phyloP scores from a whole-genome alignment of 805 yeast species.

The Hanseniaspora guilliermondii region DNA sequence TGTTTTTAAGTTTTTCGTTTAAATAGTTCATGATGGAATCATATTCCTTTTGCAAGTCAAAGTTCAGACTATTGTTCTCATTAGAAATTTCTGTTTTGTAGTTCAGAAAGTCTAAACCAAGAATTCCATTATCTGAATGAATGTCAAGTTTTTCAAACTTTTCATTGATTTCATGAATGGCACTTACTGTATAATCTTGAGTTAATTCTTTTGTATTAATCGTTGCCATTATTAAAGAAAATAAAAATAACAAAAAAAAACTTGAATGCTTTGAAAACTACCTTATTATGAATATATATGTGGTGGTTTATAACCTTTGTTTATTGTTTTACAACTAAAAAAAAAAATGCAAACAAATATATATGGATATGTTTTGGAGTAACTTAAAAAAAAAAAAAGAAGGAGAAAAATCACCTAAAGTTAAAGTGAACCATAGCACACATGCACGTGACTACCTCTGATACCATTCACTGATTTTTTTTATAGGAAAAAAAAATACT shows the following conservation, averaged over 20 bases:
- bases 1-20: not conserved
- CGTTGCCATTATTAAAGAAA: not conserved
- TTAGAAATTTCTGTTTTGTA: not conserved
- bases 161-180: not conserved
- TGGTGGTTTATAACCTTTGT: not conserved
- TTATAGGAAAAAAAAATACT: too few species aligned
- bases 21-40: not conserved
- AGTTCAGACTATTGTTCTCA: not conserved
- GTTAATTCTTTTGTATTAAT: not conserved
- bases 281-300: not conserved
- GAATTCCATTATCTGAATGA: not conserved
- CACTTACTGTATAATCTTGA: not conserved
- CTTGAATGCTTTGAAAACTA: not conserved
- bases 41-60: slow-evolving; percentile 3
- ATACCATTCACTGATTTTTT: too few species aligned
- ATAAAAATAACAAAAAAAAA: not conserved
- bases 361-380: too few species aligned
- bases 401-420: too few species aligned
- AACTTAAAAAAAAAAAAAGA: too few species aligned
- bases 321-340: too few species aligned
- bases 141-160: not conserved
- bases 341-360: too few species aligned
- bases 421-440: too few species aligned
- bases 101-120: not conserved
- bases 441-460: too few species aligned